Base-by-base conservation (phyloP, 345 rosid species). In the Excoecaria agallocha region DNA sequence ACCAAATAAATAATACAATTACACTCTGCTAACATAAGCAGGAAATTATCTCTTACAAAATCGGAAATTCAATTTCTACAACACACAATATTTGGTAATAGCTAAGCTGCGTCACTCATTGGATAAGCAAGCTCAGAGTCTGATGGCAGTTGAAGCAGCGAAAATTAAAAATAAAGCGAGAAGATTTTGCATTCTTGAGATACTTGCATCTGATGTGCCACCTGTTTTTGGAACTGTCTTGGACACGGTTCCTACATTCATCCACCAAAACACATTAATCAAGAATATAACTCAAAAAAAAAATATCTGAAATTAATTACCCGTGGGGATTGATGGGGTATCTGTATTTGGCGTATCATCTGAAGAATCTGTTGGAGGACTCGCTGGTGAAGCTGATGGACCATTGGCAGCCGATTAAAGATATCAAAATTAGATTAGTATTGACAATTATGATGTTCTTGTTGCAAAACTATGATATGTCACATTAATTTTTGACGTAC, bases 191-290 rank as follows among this genome's bases (percentile, higher is more conserved):
- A 30, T 57, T 65, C 54, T 67, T 46, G 59, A 43, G 12, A 25
- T 51, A 56, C 58, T 78, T 12, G 81, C 77, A 41, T 60, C 65
- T 61, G 81, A 78, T 15, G 80, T 66, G 66, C 69, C 78, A 35
- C 8, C 58, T 12, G 78, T 37, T 45, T 80, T 61, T 30, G 87
- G 81, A 20, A 59, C 75, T 22, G 84, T 76, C 73, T 81, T 83
- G 20, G 86, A 85, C 45, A 81, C 88, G 58, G 70, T 59, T 69
- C 84, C 83, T 82, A 77, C 72, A 73, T 38, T 56, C 66, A 65
- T 25, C 30, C 39, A 50, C 41, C 16, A 12, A 67, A 71, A 17
- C 7, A 43, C 10, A 25, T 51, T 19, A n/a, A 19, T 45, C 13
- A 56, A 17, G 46, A 67, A 6, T 4, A 6, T 43, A 43, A 43